Evolutionary conservation across 257 asterid genomes (phyloP), one percentile per base, ranked within the genome.

Genomic region (Capsicum baccatum): DNA sequence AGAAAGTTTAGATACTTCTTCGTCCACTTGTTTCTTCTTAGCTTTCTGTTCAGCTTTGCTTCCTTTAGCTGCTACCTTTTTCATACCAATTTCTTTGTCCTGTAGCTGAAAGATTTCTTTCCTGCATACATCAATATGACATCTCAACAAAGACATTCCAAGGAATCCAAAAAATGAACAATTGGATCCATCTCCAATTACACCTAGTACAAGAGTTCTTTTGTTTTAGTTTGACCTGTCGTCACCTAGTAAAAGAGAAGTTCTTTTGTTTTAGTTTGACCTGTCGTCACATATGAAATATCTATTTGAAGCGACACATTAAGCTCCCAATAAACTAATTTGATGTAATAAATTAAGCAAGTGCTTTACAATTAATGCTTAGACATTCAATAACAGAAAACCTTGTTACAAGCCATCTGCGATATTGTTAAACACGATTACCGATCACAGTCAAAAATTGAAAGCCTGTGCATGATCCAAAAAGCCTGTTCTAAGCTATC

Each of bases 1-100:
- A 26, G 98, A 93, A 47, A 93, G 98, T 68, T 83, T 82, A 58
- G 93, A 85, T 86, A 97, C 90, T 89, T 97, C 98, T 86, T 95
- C 96, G 63, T 95, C 99, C 66, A 97, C 99, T 90, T 94, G 97
- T 84, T 97, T 97, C 90, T 95, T 95, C 90, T 97, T 97, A 79
- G 98, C 97, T 88, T 94, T 97, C 91, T 97, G 99, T 86, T 97
- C 99, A 52, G 97, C 97, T 85, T 94, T 97, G 93, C 99, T 97
- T 47, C 98, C 99, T 90, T 94, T 97, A 42, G 98, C 97, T 17
- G 98, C 97, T 17, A 92, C 94, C 92, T 97, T 95, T 86, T 95
- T 97, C 89, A 95, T 67, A 56, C 93, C 89, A 48, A 85, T 88
- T 91, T 97, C 98, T 89, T 94, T 95, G 92, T 85, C 91, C 91